Evolutionary conservation across 257 asterid genomes (phyloP), one percentile per base, ranked within the genome.

Genomic region (Gardenia jasminoides): DNA sequence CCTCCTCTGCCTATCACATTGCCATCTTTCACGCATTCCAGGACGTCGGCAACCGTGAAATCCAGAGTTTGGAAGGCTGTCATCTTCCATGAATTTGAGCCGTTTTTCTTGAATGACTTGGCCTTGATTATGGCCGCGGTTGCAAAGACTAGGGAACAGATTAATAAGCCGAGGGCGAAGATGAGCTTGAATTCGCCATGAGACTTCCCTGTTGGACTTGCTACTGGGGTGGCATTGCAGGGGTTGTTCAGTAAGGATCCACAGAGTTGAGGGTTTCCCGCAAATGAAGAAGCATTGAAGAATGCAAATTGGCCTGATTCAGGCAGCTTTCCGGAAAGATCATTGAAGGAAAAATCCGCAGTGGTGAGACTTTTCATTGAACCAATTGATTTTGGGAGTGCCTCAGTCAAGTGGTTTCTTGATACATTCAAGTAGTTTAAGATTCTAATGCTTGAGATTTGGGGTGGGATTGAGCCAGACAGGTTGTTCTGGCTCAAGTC

Each of bases 1-100:
- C 99, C 99, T 48, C 99, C 99, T 56, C 93, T 72, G 64, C 99
- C 99, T n/a, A 95, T 91, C 75, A 92, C 93, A 15, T 93, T 95
- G 7, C 99, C 98, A 7, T 95, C 99, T 79, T 93, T 93, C 22
- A 92, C 91, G 66, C 98, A 91, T 79, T 95, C 99, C 31, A 91
- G 87, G 64, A 95, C 89, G 19, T 95, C 97, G 0, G 90, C 76
- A 8, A 90, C 96, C 0, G 91, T 65, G 88, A 95, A 95, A 4
- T 90, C 96, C 61, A 93, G 84, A 84, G 90, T 91, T 69, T 88
- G 97, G 82, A 95, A 95, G n/a, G 94, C 83, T 3, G 97, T 95
- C 97, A 93, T 91, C 56, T 87, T 91, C 97, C 97, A 95, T 2
- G 97, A 80, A 7, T 77, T 76, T 6, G 94, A 75, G 47, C 82